These are phyloP conservation scores for Botrytis elliptica DNA, from an alignment of 2,329 filamentous ascomycete species.

Conservation along the genomic window DNA sequence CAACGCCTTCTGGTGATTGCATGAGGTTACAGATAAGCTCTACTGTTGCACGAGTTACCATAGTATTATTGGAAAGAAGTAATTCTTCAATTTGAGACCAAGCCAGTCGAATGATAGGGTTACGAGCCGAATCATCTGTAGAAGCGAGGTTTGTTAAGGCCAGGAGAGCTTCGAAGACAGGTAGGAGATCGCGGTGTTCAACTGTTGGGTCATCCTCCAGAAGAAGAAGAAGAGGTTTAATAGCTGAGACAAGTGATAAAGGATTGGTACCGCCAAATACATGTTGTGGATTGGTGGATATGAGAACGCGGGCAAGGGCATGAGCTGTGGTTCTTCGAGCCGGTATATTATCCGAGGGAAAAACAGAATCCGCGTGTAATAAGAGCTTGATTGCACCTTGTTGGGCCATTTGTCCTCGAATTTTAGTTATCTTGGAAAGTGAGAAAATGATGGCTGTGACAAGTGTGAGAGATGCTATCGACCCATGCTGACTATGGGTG, in stretches of 20 bases:
- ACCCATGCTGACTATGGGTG: slow-evolving; percentile 70
- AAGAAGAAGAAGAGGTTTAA: slow-evolving; percentile 76
- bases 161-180: slow-evolving; percentile 85
- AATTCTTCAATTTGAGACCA: slow-evolving; percentile 82
- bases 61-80: slow-evolving; percentile 70
- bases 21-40: slow-evolving; percentile 92
- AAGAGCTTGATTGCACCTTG: slow-evolving; percentile 90
- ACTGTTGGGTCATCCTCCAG: slow-evolving; percentile 62
- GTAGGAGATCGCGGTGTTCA: slow-evolving; percentile 74
- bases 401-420: slow-evolving; percentile 80
- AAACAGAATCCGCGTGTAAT: slow-evolving; percentile 65
- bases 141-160: slow-evolving; percentile 93
- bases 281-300: slow-evolving; percentile 79
- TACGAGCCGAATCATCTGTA: slow-evolving; percentile 61
- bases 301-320: slow-evolving; percentile 79
- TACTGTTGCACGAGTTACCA: slow-evolving; percentile 78
- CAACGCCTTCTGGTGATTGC: slow-evolving; percentile 63
- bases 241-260: slow-evolving; percentile 72
- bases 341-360: slow-evolving; percentile 52
- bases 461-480: slow-evolving; percentile 67
- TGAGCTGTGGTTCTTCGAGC: slow-evolving; percentile 66
- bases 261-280: slow-evolving; percentile 79
- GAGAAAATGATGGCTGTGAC: slow-evolving; percentile 75
- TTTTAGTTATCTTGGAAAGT: slow-evolving; percentile 69
- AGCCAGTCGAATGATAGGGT: slow-evolving; percentile 68